Conservation (phyloP, 768 basidiomycete species). For the Leccinum aurantiacum region DNA sequence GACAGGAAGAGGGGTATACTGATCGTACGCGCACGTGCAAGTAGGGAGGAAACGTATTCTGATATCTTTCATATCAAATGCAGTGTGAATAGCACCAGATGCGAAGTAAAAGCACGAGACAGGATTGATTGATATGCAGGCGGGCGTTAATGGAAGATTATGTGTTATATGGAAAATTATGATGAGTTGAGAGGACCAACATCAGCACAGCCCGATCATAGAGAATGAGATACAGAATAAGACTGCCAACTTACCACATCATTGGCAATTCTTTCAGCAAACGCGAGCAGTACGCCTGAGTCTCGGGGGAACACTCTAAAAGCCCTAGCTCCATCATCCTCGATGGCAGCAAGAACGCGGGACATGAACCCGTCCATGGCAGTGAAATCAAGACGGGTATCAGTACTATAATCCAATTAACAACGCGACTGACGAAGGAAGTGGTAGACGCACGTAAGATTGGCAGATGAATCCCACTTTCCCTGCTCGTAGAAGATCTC, state of each 20-base stretch:
- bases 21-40: constrained; percentile 75
- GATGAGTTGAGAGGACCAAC: background rate
- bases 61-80: constrained; percentile 54
- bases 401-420: constrained; percentile 37
- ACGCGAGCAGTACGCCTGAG: constrained; percentile 74
- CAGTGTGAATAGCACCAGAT: background rate
- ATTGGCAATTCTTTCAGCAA: constrained; percentile 78
- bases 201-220: constrained; percentile 2
- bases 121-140: background rate
- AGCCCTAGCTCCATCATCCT: constrained; percentile 76
- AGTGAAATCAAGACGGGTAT: constrained; percentile 75
- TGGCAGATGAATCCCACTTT: constrained; percentile 78
- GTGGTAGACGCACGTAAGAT: constrained; percentile 61
- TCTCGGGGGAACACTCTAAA: constrained; percentile 83
- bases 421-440: background rate
- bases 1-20: constrained; percentile 72
- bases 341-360: constrained; percentile 60
- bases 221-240: constrained; percentile 2
- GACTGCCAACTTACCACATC: constrained; percentile 67
- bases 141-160: background rate
- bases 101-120: background rate
- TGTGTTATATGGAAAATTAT: background rate
- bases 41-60: constrained; percentile 80
- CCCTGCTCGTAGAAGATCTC: constrained; percentile 90
- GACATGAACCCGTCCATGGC: constrained; percentile 93